Conservation (phyloP, 2,329 filamentous ascomycete genomes). For the Colletotrichum agaves region DNA sequence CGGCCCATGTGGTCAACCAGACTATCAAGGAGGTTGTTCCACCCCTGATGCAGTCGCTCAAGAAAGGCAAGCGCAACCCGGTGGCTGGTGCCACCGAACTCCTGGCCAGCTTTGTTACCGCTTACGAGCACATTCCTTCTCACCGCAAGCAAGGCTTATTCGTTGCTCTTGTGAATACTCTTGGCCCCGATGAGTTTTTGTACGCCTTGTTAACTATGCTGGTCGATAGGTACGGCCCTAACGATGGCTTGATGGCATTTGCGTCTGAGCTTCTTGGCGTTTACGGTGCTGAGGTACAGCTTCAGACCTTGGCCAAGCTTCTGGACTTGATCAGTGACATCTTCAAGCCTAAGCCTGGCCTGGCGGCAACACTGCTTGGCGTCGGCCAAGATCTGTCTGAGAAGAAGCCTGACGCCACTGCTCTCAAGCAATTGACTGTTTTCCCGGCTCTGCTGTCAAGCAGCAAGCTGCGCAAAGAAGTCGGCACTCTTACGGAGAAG, state of each 20-base stretch:
- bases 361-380: constrained; percentile 79
- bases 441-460: constrained; percentile 69
- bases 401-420: constrained; percentile 53
- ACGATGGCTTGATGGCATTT: constrained; percentile 79
- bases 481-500: constrained; percentile 65
- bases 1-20: constrained; percentile 93
- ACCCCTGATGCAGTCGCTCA: constrained; percentile 85
- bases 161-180: constrained; percentile 82
- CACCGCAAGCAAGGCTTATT: constrained; percentile 88
- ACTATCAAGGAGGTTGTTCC: constrained; percentile 96
- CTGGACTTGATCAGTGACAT: constrained; percentile 80
- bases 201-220: constrained; percentile 90
- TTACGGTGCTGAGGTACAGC: constrained; percentile 79
- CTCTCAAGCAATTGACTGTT: constrained; percentile 65
- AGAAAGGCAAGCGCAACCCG: constrained; percentile 80
- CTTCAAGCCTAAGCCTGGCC: constrained; percentile 77
- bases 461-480: constrained; percentile 65
- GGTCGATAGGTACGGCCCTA: constrained; percentile 86
- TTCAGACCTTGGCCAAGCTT: constrained; percentile 81
- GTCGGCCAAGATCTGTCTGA: constrained; percentile 56
- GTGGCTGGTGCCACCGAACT: constrained; percentile 88
- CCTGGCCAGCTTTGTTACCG: constrained; percentile 93
- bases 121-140: constrained; percentile 93
- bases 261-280: constrained; percentile 77
- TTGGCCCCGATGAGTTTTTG: constrained; percentile 87